Evolutionary conservation across 495 filamentous ascomycete species (phyloP).

Genomic region (Talaromyces borbonicus): DNA sequence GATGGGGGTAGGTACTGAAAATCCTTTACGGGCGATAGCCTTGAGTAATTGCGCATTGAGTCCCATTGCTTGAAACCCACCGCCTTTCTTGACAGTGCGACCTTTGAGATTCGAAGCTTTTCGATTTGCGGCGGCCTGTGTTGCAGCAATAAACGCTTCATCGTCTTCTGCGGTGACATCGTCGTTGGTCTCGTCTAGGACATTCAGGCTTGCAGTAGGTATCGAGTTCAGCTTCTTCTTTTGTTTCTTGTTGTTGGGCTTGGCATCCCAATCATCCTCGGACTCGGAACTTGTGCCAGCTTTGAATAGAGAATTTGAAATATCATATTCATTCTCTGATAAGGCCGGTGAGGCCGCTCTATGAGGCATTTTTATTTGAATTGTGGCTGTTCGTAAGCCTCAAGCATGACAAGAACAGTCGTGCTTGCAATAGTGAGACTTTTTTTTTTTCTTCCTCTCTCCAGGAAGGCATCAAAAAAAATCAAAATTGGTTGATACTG

Average conservation of each 20-base stretch:
- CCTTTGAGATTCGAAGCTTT: conserved; percentile 75
- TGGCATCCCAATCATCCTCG: conserved; percentile 16
- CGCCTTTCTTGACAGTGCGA: conserved; percentile 81
- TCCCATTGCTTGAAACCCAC: conserved; percentile 96
- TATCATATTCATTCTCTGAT: conserved; percentile 90
- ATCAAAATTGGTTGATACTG: conserved; percentile 7
- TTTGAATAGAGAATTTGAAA: conserved; percentile 68
- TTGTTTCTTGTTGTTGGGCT: conserved; percentile 25
- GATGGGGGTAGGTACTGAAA: conserved; percentile 91
- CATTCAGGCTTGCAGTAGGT: conserved; percentile 32
- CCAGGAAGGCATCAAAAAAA: conserved; percentile 19
- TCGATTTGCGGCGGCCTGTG: conserved; percentile 75
- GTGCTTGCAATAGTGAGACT: neutral
- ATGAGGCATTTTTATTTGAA: conserved; percentile 35
- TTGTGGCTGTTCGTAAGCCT: too few species aligned
- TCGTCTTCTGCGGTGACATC: conserved; percentile 59
- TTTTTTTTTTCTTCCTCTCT: too few species aligned
- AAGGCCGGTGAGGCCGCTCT: conserved; percentile 68
- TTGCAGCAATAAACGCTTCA: conserved; percentile 77
- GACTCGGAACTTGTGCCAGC: conserved; percentile 42
- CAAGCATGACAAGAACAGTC: neutral
- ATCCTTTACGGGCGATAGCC: conserved; percentile 86
- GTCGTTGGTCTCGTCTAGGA: conserved; percentile 29
- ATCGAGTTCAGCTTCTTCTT: conserved; percentile 13
- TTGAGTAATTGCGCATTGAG: conserved; percentile 72